Evolutionary conservation across 2,329 filamentous ascomycete species (phyloP).

Genomic region (Pseudogymnoascus sp.): DNA sequence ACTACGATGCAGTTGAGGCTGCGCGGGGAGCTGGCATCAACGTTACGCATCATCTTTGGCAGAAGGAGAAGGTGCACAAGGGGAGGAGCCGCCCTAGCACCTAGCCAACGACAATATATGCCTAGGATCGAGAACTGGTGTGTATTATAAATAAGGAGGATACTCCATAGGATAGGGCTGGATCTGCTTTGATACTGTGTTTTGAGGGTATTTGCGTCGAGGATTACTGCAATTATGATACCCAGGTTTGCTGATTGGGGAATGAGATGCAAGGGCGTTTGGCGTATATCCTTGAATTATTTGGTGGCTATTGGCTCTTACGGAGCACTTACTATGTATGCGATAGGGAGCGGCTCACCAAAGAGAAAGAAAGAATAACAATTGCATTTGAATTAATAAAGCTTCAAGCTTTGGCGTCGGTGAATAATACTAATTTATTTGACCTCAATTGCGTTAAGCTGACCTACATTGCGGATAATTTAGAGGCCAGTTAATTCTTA

Average conservation of each 20-base stretch:
- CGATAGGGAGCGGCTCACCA: neutral
- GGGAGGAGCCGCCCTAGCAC: too few species aligned
- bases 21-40: neutral
- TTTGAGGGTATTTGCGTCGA: neutral
- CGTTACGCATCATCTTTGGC: neutral
- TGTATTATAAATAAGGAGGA: neutral
- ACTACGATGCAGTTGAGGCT: neutral
- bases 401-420: neutral
- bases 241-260: neutral
- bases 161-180: neutral
- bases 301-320: neutral
- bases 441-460: neutral
- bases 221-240: neutral
- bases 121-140: neutral
- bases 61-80: neutral
- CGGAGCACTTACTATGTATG: neutral
- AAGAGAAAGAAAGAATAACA: neutral
- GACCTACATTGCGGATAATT: neutral
- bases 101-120: neutral
- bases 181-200: neutral
- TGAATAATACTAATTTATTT: neutral
- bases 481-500: neutral
- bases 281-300: neutral
- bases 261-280: neutral
- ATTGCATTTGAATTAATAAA: neutral